Conservation (phyloP, 768 basidiomycete species). For the Trametes cingulata region DNA sequence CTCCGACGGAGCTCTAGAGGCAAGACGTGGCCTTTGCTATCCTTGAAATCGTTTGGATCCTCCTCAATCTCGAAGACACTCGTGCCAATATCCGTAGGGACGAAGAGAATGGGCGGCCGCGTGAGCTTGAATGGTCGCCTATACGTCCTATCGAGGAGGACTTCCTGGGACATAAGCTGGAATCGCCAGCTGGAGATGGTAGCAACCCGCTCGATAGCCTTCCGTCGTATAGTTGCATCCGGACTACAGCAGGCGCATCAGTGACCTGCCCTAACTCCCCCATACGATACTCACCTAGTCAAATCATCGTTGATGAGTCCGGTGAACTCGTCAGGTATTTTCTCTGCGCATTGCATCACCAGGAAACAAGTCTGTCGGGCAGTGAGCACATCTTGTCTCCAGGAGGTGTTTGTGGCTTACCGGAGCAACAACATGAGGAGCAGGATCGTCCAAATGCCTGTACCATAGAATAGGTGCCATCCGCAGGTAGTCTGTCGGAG, state of each 20-base stretch:
- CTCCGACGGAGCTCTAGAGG: slow-evolving; percentile 66
- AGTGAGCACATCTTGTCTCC: no score
- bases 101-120: slow-evolving; percentile 71
- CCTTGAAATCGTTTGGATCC: slow-evolving; percentile 48
- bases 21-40: slow-evolving; percentile 46
- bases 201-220: slow-evolving; percentile 56
- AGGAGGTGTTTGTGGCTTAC: slow-evolving; percentile 48
- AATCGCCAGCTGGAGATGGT: slow-evolving; percentile 67
- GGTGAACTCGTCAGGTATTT: slow-evolving; percentile 48
- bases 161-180: slow-evolving; percentile 63
- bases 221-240: slow-evolving; percentile 47
- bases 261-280: background rate
- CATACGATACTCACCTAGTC: slow-evolving; percentile 45
- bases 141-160: slow-evolving; percentile 58
- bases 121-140: slow-evolving; percentile 68
- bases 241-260: slow-evolving; percentile 38
- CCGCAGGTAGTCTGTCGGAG: slow-evolving; percentile 47
- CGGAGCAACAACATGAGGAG: slow-evolving; percentile 44
- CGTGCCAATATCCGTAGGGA: slow-evolving; percentile 75
- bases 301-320: slow-evolving; percentile 55
- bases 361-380: slow-evolving; percentile 52
- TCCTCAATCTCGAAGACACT: slow-evolving; percentile 57
- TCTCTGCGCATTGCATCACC: slow-evolving; percentile 74
- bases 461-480: slow-evolving; percentile 63
- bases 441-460: slow-evolving; percentile 43